Percentiles rank a stretch among this genome's conserved stretches.
phyloP scores from a whole-genome alignment of 495 filamentous ascomycete genomes.

The Hypoxylon lienhwacheense region DNA sequence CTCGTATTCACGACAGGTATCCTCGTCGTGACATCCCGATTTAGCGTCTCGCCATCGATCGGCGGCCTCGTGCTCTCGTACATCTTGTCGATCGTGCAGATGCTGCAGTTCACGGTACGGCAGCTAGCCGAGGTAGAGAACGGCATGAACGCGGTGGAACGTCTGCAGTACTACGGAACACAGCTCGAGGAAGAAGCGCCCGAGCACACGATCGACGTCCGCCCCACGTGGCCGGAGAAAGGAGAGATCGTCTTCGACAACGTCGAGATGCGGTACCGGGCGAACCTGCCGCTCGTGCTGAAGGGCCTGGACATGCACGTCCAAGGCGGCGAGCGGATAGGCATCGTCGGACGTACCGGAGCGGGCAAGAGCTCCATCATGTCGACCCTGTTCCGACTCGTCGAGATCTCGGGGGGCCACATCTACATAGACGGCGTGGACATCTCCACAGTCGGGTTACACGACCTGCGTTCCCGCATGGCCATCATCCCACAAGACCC shows the following conservation, averaged over 20 bases:
- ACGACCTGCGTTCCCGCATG: conserved; percentile 82
- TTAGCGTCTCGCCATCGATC: conserved; percentile 80
- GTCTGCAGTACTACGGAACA: conserved; percentile 88
- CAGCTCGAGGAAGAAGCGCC: conserved; percentile 87
- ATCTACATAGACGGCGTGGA: conserved; percentile 92
- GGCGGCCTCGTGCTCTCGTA: conserved; percentile 88
- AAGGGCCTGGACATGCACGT: conserved; percentile 77
- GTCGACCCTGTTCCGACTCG: conserved; percentile 86
- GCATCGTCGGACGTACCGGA: conserved; percentile 90
- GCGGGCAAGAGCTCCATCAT: conserved; percentile 96
- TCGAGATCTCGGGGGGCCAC: conserved; percentile 78
- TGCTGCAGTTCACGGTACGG: conserved; percentile 92
- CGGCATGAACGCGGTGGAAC: conserved; percentile 94
- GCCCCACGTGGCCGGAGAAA: conserved; percentile 74
- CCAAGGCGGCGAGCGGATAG: conserved; percentile 82
- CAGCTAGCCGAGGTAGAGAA: conserved; percentile 97
- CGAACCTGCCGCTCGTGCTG: conserved; percentile 79
- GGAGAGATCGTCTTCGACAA: conserved; percentile 84
- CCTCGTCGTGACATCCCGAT: conserved; percentile 91
- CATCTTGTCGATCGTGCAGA: conserved; percentile 90
- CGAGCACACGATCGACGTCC: conserved; percentile 68
- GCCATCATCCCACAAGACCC: conserved; percentile 97
- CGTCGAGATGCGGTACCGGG: conserved; percentile 89
- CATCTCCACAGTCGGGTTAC: conserved; percentile 79
- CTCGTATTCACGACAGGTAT: conserved; percentile 87